Percentiles rank a stretch among this genome's conserved stretches.
Conservation (phyloP, 441 rosid species). For the Euphorbia schlechtendalii region DNA sequence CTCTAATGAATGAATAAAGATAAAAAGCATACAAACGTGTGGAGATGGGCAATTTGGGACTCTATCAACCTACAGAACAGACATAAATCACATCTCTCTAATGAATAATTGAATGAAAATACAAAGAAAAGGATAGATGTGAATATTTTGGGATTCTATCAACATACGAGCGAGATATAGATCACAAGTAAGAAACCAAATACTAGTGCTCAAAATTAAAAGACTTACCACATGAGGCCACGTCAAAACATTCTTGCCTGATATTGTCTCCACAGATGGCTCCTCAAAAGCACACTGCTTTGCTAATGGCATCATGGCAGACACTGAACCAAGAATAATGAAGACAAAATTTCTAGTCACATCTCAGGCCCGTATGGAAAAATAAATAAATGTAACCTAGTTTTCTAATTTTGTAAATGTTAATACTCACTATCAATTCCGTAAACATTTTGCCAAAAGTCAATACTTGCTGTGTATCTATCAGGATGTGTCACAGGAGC, state of each 20-base stretch:
- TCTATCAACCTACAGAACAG: too few relatives aligned
- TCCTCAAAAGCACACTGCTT: slow-evolving; percentile 97
- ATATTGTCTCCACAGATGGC: slow-evolving; percentile 87
- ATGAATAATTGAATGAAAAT: too few relatives aligned
- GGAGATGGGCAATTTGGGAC: background rate
- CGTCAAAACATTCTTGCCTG: slow-evolving; percentile 86
- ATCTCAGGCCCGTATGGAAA: slow-evolving; percentile 12
- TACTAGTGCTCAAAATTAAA: slow-evolving; percentile 8
- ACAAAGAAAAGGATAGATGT: too few relatives aligned
- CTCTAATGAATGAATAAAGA: too few relatives aligned
- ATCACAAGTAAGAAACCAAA: background rate
- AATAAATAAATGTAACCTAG: slow-evolving; percentile 5
- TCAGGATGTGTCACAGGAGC: slow-evolving; percentile 92
- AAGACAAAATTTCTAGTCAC: slow-evolving; percentile 9
- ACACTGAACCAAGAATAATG: slow-evolving; percentile 53
- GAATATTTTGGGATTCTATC: background rate
- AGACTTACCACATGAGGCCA: slow-evolving; percentile 92
- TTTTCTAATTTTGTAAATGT: slow-evolving; percentile 9
- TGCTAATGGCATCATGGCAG: slow-evolving; percentile 91
- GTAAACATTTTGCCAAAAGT: slow-evolving; percentile 95
- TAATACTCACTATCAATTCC: slow-evolving; percentile 92
- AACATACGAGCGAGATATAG: background rate
- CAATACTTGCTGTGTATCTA: slow-evolving; percentile 84
- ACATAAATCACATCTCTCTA: too few relatives aligned
- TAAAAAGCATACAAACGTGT: background rate